phyloP scores from a whole-genome alignment of 371 early-diverging fungal species.

The Mortierella sp. region DNA sequence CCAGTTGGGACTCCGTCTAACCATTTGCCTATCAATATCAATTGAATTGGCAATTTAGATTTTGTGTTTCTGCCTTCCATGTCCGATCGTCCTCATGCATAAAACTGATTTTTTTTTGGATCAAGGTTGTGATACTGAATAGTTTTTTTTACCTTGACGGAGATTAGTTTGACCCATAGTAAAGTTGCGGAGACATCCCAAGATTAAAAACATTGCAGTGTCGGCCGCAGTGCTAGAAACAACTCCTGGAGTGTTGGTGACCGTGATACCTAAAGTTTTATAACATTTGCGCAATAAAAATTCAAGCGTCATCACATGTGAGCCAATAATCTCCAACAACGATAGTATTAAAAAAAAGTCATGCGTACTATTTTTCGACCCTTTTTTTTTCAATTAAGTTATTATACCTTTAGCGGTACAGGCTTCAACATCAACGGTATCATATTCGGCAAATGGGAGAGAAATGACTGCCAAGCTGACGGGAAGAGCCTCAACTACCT shows the following conservation, averaged over 20 bases:
- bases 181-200: slow-evolving; percentile 64
- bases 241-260: slow-evolving; percentile 53
- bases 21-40: slow-evolving; percentile 57
- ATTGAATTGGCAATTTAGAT: neutral
- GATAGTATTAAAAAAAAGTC: neutral
- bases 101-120: neutral
- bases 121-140: neutral
- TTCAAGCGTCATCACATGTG: slow-evolving; percentile 13
- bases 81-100: neutral
- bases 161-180: slow-evolving; percentile 58
- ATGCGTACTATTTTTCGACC: neutral
- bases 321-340: slow-evolving; percentile 3
- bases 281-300: neutral
- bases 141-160: slow-evolving; percentile 62
- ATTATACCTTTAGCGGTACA: slow-evolving; percentile 48
- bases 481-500: slow-evolving; percentile 31
- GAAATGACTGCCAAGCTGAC: slow-evolving; percentile 38
- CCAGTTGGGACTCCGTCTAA: slow-evolving; percentile 60
- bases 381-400: neutral
- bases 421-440: slow-evolving; percentile 30
- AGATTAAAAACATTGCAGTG: slow-evolving; percentile 64
- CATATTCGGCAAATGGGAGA: slow-evolving; percentile 31
- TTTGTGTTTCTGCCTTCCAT: too few relatives aligned
- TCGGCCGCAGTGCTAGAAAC: slow-evolving; percentile 64
- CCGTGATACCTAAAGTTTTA: slow-evolving; percentile 22